Percentiles rank a stretch among this genome's conserved stretches.
phyloP scores from a whole-genome alignment of 106 monocot genomes.

The Triglochin maritima region DNA sequence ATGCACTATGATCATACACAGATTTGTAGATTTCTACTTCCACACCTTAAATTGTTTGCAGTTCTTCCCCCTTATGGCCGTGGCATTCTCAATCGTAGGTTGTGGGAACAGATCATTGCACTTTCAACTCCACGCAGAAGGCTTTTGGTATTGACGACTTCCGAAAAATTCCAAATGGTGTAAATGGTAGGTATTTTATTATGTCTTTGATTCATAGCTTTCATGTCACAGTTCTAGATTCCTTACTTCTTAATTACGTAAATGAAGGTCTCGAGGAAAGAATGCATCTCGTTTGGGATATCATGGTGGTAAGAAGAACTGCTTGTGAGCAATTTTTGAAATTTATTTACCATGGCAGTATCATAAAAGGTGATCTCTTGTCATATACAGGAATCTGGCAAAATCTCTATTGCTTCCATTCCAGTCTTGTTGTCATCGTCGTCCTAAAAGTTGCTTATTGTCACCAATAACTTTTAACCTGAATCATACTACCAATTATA shows the following conservation, averaged over 20 bases:
- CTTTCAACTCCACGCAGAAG: slow-evolving; percentile 96
- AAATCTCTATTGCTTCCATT: slow-evolving; percentile 36
- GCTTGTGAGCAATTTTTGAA: neutral
- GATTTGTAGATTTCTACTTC: too few species aligned
- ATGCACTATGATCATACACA: too few species aligned
- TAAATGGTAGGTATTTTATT: slow-evolving; percentile 51
- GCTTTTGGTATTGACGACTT: slow-evolving; percentile 79
- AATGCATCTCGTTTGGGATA: slow-evolving; percentile 95
- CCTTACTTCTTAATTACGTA: neutral
- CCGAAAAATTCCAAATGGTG: slow-evolving; percentile 96
- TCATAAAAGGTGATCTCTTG: neutral
- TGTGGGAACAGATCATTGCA: slow-evolving; percentile 97
- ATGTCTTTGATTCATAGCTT: neutral
- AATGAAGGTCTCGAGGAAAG: slow-evolving; percentile 85
- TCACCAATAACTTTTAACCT: neutral
- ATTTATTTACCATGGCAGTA: neutral
- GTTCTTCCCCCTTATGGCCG: neutral
- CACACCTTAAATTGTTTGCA: neutral
- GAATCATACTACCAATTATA: too few species aligned
- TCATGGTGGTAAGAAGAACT: slow-evolving; percentile 83
- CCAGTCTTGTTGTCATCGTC: too few species aligned
- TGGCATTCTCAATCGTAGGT: slow-evolving; percentile 36
- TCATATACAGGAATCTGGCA: slow-evolving; percentile 69
- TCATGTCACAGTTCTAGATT: neutral
- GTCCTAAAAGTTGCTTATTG: neutral